phyloP scores from a whole-genome alignment of 2,329 filamentous ascomycete genomes.

The Arthrinium puccinioides region DNA sequence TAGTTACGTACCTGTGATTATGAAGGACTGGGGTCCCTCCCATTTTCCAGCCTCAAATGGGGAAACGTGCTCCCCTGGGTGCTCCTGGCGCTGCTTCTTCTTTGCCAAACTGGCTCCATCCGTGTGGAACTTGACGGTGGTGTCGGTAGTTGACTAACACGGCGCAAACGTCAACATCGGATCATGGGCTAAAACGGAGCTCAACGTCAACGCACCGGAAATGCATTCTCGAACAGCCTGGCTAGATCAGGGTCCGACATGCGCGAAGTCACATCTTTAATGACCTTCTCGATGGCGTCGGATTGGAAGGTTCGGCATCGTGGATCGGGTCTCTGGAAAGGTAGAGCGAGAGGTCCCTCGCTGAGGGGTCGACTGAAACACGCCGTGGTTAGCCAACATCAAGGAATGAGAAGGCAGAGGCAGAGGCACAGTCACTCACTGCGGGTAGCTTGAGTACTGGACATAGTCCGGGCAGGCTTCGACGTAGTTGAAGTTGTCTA shows the following conservation, averaged over 20 bases:
- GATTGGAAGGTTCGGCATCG: constrained; percentile 88
- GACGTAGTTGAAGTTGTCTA: neutral
- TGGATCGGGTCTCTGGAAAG: constrained; percentile 75
- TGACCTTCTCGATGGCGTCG: constrained; percentile 79
- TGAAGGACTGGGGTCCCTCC: constrained; percentile 83
- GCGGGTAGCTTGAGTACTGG: neutral
- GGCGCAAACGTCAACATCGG: constrained; percentile 8
- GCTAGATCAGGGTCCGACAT: constrained; percentile 85
- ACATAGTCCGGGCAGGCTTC: constrained; percentile 3
- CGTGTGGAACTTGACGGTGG: constrained; percentile 81
- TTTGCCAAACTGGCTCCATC: constrained; percentile 50
- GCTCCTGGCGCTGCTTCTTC: constrained; percentile 19
- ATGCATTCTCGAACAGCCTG: constrained; percentile 89
- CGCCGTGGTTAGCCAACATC: neutral
- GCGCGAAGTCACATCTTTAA: constrained; percentile 69
- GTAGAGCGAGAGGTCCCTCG: constrained; percentile 68
- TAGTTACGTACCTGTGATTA: constrained; percentile 65
- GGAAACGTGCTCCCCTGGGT: neutral
- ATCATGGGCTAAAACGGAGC: neutral
- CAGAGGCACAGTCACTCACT: neutral
- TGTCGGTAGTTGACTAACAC: constrained; percentile 68
- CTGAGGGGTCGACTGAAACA: constrained; percentile 64
- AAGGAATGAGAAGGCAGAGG: neutral
- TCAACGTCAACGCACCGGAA: constrained; percentile 43
- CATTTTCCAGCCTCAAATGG: constrained; percentile 54